Conservation (phyloP, 805 yeast species). For the Saitoella complicata region DNA sequence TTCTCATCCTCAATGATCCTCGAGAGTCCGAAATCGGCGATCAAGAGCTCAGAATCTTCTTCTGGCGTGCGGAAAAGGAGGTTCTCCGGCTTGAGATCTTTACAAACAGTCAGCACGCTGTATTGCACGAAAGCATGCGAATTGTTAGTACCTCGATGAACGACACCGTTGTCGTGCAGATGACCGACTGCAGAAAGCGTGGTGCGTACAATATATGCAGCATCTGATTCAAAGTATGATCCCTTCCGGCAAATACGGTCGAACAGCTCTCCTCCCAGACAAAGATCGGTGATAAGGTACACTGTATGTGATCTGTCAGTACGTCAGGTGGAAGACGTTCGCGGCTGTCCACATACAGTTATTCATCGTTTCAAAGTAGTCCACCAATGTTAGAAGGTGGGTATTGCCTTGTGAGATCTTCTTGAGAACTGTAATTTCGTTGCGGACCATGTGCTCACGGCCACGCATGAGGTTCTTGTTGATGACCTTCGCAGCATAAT, state of each 20-base stretch:
- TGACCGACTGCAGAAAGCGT: conserved; percentile 40
- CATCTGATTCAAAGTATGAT: conserved; percentile 32
- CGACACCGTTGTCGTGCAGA: conserved; percentile 41
- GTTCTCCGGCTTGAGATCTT: conserved; percentile 57
- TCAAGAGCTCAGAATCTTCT: conserved; percentile 26
- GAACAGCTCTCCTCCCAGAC: conserved; percentile 51
- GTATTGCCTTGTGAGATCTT: conserved; percentile 34
- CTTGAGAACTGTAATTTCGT: conserved; percentile 43
- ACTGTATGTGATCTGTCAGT: conserved; percentile 9
- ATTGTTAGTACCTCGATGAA: conserved; percentile 30
- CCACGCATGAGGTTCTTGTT: conserved; percentile 35
- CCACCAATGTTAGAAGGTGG: conserved; percentile 45
- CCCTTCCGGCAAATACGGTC: conserved; percentile 37
- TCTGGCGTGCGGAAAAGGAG: conserved; percentile 33
- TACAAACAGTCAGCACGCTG: not conserved
- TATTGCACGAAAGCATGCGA: not conserved
- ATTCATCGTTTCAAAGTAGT: conserved; percentile 52
- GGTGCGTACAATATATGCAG: conserved; percentile 32
- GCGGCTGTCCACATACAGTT: conserved; percentile 24
- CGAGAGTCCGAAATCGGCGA: conserved; percentile 55
- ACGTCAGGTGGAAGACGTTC: not conserved
- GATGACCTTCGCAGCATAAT: conserved; percentile 41
- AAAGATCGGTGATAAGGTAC: conserved; percentile 47
- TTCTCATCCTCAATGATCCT: conserved; percentile 28
- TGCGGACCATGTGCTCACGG: conserved; percentile 34